Evolutionary conservation across 306 rosid genomes (phyloP), one percentile per base, ranked within the genome.

Genomic region (Begonia peltatifolia): DNA sequence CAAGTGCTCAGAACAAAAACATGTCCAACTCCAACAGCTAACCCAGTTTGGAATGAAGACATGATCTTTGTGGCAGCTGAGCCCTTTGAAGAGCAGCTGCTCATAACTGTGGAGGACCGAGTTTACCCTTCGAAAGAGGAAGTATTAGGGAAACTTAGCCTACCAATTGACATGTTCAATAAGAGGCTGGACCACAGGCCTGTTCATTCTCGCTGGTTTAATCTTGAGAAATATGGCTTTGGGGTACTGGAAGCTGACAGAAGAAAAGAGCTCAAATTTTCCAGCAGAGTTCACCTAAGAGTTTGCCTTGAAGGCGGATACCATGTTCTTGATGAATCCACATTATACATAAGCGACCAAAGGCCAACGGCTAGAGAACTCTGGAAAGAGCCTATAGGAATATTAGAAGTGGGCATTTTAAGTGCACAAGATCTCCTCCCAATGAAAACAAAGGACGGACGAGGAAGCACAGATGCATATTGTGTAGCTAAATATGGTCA

Each of bases 241-340:
- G 95, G 99, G 23, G 43, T 72, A 46, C 50, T 90, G 38, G 99
- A 90, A 71, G 77, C 80, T 30, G 95, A 90, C 57, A 68, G 95
- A 67, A 76, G 94, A 51, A 90, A 83, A n/a, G 95, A 90, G 63
- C 76, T 68, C 14, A 90, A 86, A 62, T 90, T 90, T 57, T 79
- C 95, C 2, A 90, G 88, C 56, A 74, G 79, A 64, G 57, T 90
- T 71, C 99, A 90, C 80, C 51, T 90, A 15, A 74, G 95, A 69
- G 77, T 75, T 58, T 89, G 87, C 69, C 97, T 89, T 63, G 97
- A 85, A 72, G 97, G 97, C 53, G 99, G 99, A 51, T 90, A 90
- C 71, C 99, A 90, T 58, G 99, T 90, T 14, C 68, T 90, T 14
- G 95, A 90, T 56, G 99, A 90, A 64, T 86, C 99, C 54, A 74